These are phyloP conservation scores for Suillus bovinus DNA, from an alignment of 768 basidiomycete genomes.

Conservation along the genomic window DNA sequence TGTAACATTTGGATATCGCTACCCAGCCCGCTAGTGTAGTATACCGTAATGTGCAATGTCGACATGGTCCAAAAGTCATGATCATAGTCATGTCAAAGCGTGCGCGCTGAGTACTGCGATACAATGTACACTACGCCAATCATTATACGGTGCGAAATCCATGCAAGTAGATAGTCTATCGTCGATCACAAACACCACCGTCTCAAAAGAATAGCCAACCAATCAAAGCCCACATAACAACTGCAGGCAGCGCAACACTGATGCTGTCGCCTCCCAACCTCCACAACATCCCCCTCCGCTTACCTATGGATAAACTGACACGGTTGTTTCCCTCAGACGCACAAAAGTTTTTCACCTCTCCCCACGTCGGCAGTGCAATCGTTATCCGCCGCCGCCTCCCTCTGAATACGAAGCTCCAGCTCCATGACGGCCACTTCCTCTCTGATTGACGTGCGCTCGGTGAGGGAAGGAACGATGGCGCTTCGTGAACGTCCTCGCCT, in stretches of 20 bases:
- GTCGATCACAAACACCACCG: not conserved
- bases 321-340: slow-evolving; percentile 11
- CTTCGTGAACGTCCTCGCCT: slow-evolving; percentile 9
- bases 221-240: slow-evolving; percentile 26
- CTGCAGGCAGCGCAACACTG: slow-evolving; percentile 28
- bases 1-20: not conserved
- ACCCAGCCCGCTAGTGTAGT: not conserved
- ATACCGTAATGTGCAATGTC: not conserved
- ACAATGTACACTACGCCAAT: not conserved
- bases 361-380: slow-evolving; percentile 42
- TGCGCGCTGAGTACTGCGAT: not conserved
- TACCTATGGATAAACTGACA: slow-evolving; percentile 10
- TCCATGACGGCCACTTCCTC: slow-evolving; percentile 27
- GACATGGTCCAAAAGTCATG: not conserved
- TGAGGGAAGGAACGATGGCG: slow-evolving; percentile 30
- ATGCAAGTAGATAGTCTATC: not conserved
- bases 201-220: slow-evolving; percentile 31
- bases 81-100: not conserved
- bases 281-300: slow-evolving; percentile 33
- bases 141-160: not conserved
- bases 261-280: slow-evolving; percentile 42
- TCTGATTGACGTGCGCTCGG: slow-evolving; percentile 32
- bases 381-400: slow-evolving; percentile 58
- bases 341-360: slow-evolving; percentile 16
- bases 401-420: slow-evolving; percentile 53